A percentile compares a stretch with the other conserved stretches of the same genome.
These are phyloP conservation scores for Leishmania martiniquensis DNA, from an alignment of 208 protist genomes.

Conservation along the genomic window DNA sequence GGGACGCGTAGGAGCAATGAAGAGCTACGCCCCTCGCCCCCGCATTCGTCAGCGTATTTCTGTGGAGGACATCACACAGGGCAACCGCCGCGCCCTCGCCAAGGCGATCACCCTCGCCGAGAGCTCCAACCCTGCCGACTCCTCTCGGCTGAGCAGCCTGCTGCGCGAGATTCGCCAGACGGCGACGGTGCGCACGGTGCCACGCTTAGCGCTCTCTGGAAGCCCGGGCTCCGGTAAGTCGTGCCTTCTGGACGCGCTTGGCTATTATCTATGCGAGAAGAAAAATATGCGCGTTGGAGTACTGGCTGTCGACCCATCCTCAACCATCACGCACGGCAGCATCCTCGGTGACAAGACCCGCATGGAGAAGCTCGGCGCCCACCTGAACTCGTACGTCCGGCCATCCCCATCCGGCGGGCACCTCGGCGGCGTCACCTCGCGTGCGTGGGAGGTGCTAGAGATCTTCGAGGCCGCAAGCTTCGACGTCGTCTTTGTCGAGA, in stretches of 20 bases:
- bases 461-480: slow-evolving; percentile 94
- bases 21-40: slow-evolving; percentile 38
- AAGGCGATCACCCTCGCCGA: slow-evolving; percentile 81
- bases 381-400: slow-evolving; percentile 90
- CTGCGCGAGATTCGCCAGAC: slow-evolving; percentile 42
- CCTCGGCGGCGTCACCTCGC: slow-evolving; percentile 91
- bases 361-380: slow-evolving; percentile 89
- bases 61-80: slow-evolving; percentile 38
- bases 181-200: slow-evolving; percentile 31
- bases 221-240: slow-evolving; percentile 96
- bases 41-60: slow-evolving; percentile 23
- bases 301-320: slow-evolving; percentile 94
- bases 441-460: slow-evolving; percentile 90
- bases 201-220: slow-evolving; percentile 93
- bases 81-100: slow-evolving; percentile 58
- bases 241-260: slow-evolving; percentile 92
- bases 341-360: slow-evolving; percentile 97
- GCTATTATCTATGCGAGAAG: slow-evolving; percentile 60
- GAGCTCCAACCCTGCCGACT: slow-evolving; percentile 40
- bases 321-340: slow-evolving; percentile 83
- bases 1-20: not conserved
- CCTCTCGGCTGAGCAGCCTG: slow-evolving; percentile 32
- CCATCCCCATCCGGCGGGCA: slow-evolving; percentile 90
- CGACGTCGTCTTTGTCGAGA: slow-evolving; percentile 95
- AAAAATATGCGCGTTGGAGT: slow-evolving; percentile 69